phyloP scores from a whole-genome alignment of 192 early-diverging fungal genomes.

The Backusella tuberculispora region DNA sequence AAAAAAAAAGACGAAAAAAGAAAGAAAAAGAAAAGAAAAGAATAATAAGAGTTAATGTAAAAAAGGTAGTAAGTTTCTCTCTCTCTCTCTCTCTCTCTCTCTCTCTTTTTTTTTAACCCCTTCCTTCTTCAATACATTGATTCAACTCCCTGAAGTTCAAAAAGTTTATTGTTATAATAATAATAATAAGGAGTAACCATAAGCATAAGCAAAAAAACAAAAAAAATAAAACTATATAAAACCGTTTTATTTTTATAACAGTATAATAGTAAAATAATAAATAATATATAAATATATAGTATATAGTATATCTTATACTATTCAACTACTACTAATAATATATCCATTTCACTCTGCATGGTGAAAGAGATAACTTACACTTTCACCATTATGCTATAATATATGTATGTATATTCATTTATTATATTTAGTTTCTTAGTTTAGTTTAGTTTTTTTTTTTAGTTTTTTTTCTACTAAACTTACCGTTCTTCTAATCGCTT shows the following conservation, averaged over 20 bases:
- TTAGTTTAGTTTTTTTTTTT: neutral
- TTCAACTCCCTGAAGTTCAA: too few relatives aligned
- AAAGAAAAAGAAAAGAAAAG: neutral
- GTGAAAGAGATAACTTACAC: conserved; percentile 41
- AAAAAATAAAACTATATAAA: too few relatives aligned
- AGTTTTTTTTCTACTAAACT: neutral
- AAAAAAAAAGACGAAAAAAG: neutral
- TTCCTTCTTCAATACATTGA: too few relatives aligned
- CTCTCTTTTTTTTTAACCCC: neutral
- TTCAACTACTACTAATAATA: neutral
- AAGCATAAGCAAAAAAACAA: too few relatives aligned
- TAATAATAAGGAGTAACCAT: too few relatives aligned
- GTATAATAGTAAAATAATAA: too few relatives aligned
- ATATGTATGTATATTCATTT: too few relatives aligned
- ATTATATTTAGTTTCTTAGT: neutral
- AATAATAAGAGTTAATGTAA: neutral
- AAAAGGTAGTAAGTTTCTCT: neutral
- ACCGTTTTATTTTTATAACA: too few relatives aligned
- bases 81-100: neutral
- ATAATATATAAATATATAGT: too few relatives aligned
- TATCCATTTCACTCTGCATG: conserved; percentile 32
- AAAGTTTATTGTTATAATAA: too few relatives aligned
- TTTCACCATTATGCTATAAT: conserved; percentile 47
- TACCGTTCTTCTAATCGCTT: conserved; percentile 83
- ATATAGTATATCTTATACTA: neutral